Evolutionary conservation across 805 yeast species (phyloP), one percentile per base, ranked within the genome.

Genomic region (Yarrowia sp.): DNA sequence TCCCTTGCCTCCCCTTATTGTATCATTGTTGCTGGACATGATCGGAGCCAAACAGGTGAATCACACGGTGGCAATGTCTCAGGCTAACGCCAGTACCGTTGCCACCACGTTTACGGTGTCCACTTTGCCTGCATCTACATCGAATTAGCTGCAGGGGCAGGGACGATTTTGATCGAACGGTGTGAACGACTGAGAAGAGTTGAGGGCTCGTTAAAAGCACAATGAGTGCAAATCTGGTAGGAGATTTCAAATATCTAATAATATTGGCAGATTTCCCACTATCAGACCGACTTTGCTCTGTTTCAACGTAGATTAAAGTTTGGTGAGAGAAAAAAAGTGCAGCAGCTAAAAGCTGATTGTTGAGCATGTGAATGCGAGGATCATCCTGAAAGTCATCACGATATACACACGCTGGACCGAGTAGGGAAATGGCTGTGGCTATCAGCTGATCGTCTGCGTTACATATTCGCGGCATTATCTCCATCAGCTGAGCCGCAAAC

Each of bases 361-460:
- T 15, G 41, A 48, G 55, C 55, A 48, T 48, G 55, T 48, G 41
- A 48, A 47, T 47, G 53, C 53, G 53, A 47, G 53, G 53, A 47
- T 47, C 53, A 7, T 22, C 28, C 28, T 22, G 28, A 22, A 22
- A 22, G 28, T 22, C 28, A 22, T 22, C 4, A 22, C 28, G 28
- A 22, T 22, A 22, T 22, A 22, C 28, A 22, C 28, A 22, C n/a
- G n/a, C 28, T 22, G 28, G 28, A 22, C 28, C 28, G 28, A 22
- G 28, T 22, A n/a, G 28, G 28, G 28, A 22, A 22, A 22, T 22
- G 28, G 28, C 28, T 22, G 28, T 22, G 28, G 28, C 28, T 22
- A 5, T 22, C 28, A 22, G 28, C 28, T 22, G 28, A 22, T 3
- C 4, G 28, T 22, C 28, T 5, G 5, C 28, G 28, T 22, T 3